These are phyloP conservation scores for Solanum dulcamara DNA, from an alignment of 257 asterid species.

Conservation along the genomic window DNA sequence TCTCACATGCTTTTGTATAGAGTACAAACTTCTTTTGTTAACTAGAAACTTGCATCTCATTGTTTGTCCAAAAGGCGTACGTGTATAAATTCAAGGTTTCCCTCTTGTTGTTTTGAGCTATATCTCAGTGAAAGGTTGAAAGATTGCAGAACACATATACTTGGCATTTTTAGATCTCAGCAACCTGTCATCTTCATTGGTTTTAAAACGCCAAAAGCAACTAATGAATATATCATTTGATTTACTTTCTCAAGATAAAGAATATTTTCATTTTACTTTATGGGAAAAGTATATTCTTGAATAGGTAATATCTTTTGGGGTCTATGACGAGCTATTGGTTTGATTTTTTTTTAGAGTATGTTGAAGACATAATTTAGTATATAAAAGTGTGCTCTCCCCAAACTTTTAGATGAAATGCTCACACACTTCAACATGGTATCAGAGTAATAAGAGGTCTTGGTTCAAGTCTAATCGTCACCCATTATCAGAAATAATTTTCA, in stretches of 20 bases:
- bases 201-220: background rate
- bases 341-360: background rate
- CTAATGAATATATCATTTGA: background rate
- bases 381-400: background rate
- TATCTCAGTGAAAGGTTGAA: background rate
- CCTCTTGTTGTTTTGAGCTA: background rate
- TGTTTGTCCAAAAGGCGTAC: background rate
- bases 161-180: background rate
- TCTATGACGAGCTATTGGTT: background rate
- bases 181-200: background rate
- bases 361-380: background rate
- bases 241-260: background rate
- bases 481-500: background rate
- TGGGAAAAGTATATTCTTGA: background rate
- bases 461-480: background rate
- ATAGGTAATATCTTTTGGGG: background rate
- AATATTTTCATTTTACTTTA: background rate
- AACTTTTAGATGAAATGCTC: background rate
- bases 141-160: background rate
- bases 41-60: background rate
- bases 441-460: background rate
- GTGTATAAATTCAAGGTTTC: background rate
- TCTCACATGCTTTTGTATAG: background rate
- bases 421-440: background rate
- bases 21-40: background rate